A percentile compares a stretch with the other conserved stretches of the same genome.
Evolutionary conservation across 192 early-diverging fungal genomes (phyloP).

Genomic region (Polychytrium aggregatum): DNA sequence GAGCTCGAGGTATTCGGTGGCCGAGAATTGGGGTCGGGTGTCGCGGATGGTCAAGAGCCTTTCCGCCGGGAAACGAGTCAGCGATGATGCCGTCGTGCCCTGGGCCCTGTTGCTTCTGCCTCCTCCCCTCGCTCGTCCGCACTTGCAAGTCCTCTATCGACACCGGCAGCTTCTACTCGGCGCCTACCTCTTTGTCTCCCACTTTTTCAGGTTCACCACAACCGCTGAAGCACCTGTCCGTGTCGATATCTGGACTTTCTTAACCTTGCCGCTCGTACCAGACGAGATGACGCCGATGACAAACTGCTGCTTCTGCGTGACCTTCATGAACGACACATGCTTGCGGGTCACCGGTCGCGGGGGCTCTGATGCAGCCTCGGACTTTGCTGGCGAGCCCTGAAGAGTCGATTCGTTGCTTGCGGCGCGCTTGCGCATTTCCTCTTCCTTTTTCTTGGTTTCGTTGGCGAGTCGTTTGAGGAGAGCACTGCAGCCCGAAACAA

Average conservation of each 20-base stretch:
- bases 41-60: slow-evolving; percentile 16
- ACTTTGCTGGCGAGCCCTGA: no score
- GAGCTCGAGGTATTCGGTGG: slow-evolving; percentile 6
- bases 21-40: slow-evolving; percentile 10
- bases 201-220: slow-evolving; percentile 26
- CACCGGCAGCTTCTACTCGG: no score
- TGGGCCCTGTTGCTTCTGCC: no score
- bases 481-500: no score
- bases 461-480: no score
- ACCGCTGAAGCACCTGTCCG: slow-evolving; percentile 14
- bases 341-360: background rate
- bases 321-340: slow-evolving; percentile 1
- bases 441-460: no score
- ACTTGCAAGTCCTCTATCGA: no score
- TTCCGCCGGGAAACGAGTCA: background rate
- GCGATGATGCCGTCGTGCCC: no score
- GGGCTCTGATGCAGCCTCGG: no score
- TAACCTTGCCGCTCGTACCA: slow-evolving; percentile 8
- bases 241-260: slow-evolving; percentile 23
- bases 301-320: slow-evolving; percentile 1
- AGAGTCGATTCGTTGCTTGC: no score
- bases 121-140: no score
- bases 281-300: background rate
- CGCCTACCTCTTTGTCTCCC: slow-evolving; percentile 30
- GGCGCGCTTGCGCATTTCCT: no score